A percentile compares a stretch with the other conserved stretches of the same genome.
These are phyloP conservation scores for Aureobasidium lini DNA, from an alignment of 2,329 filamentous ascomycete genomes.

Conservation along the genomic window DNA sequence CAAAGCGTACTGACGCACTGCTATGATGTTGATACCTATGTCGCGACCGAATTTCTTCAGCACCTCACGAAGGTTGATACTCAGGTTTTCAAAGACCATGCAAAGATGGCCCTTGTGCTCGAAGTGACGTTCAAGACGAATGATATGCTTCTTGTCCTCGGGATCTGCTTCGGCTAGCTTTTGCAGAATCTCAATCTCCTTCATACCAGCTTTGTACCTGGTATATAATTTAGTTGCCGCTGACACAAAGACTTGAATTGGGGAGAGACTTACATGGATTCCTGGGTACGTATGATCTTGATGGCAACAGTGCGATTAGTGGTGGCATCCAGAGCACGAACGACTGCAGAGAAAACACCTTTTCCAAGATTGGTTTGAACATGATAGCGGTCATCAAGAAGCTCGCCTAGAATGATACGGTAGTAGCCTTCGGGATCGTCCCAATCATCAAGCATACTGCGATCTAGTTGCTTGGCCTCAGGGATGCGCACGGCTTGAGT, in stretches of 20 bases:
- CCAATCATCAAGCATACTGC: slow-evolving; percentile 81
- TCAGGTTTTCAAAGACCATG: slow-evolving; percentile 91
- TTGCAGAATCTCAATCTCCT: slow-evolving; percentile 87
- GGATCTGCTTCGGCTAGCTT: slow-evolving; percentile 80
- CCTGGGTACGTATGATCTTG: slow-evolving; percentile 97
- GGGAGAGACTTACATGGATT: slow-evolving; percentile 53
- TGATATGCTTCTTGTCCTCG: slow-evolving; percentile 84
- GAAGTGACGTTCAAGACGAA: slow-evolving; percentile 79
- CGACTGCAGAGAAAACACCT: slow-evolving; percentile 96
- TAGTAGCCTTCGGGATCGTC: slow-evolving; percentile 96
- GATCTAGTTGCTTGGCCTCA: slow-evolving; percentile 52
- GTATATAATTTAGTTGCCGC: slow-evolving; percentile 11
- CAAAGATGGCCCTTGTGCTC: slow-evolving; percentile 94
- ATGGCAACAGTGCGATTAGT: slow-evolving; percentile 67
- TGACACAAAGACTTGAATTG: neutral
- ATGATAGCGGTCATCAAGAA: slow-evolving; percentile 83
- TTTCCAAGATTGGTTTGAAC: slow-evolving; percentile 81
- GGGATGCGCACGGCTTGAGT: slow-evolving; percentile 41
- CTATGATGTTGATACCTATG: slow-evolving; percentile 80
- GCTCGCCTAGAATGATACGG: slow-evolving; percentile 84
- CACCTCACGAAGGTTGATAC: slow-evolving; percentile 87
- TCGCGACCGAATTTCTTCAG: slow-evolving; percentile 94
- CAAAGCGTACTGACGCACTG: slow-evolving; percentile 81
- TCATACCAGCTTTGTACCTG: slow-evolving; percentile 75
- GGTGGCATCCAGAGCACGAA: slow-evolving; percentile 71